phyloP scores from a whole-genome alignment of 1,284 basidiomycete genomes.

The Heterobasidion parviporum region DNA sequence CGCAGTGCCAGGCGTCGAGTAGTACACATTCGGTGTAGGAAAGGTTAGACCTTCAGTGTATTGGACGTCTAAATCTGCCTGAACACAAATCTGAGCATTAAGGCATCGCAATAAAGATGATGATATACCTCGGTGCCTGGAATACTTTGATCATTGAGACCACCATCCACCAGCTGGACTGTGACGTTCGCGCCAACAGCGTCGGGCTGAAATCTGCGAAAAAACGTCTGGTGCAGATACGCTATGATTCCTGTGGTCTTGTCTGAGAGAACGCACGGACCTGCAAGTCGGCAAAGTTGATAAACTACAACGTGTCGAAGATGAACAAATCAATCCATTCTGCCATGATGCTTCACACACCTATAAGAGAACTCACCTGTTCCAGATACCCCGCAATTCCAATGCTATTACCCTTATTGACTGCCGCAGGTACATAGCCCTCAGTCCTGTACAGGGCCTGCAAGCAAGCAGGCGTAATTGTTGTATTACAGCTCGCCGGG shows the following conservation, averaged over 20 bases:
- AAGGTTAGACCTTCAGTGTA: conserved; percentile 6
- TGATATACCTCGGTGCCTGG: conserved; percentile 3
- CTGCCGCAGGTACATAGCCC: conserved; percentile 14
- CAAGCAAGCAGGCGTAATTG: conserved; percentile 17
- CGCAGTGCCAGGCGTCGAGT: conserved; percentile 1
- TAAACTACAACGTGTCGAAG: conserved; percentile 12
- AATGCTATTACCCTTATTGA: conserved; percentile 8
- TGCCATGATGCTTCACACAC: conserved; percentile 18
- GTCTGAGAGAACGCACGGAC: background rate
- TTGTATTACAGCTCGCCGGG: conserved; percentile 2
- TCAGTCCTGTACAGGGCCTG: conserved; percentile 19
- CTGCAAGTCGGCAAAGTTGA: conserved; percentile 13
- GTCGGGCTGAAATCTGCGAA: conserved; percentile 13
- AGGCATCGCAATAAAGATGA: conserved; percentile 21
- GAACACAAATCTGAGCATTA: background rate
- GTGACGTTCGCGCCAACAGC: conserved; percentile 12
- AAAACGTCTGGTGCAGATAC: conserved; percentile 10
- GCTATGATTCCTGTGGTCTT: background rate
- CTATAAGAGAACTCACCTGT: conserved; percentile 7
- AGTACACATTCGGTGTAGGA: conserved; percentile 16
- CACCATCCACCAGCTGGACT: conserved; percentile 19
- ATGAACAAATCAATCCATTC: conserved; percentile 19
- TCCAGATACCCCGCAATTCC: conserved; percentile 17
- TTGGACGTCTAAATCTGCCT: conserved; percentile 4
- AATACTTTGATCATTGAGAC: conserved; percentile 15